Evolutionary conservation across 1,284 basidiomycete species (phyloP).

Genomic region (Afroboletus lepidellus): DNA sequence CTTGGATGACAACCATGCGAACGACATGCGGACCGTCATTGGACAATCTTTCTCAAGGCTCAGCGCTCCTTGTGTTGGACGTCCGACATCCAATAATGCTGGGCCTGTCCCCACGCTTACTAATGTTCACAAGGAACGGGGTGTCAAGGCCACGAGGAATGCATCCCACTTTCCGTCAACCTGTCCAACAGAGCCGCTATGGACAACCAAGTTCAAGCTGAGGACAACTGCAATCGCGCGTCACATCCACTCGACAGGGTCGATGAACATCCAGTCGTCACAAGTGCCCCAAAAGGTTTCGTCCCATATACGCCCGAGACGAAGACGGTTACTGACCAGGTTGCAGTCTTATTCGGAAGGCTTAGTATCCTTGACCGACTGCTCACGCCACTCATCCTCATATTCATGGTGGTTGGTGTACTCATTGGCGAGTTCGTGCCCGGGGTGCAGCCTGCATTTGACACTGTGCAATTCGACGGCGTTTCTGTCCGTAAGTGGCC

Average conservation of each 20-base stretch:
- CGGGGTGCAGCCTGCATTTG: conserved; percentile 51
- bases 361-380: conserved; percentile 63
- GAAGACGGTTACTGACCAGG: background rate
- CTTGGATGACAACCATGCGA: too few relatives aligned
- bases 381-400: conserved; percentile 68
- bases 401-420: conserved; percentile 80
- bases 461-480: conserved; percentile 49
- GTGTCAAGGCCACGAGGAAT: background rate
- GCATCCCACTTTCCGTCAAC: background rate
- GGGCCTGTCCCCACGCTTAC: background rate
- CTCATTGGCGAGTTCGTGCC: conserved; percentile 68
- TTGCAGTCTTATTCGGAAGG: conserved; percentile 43
- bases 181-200: background rate
- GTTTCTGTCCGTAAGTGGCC: conserved; percentile 59
- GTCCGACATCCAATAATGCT: background rate
- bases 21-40: too few relatives aligned
- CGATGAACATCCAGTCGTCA: background rate
- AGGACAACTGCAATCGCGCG: background rate
- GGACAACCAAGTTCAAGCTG: conserved; percentile 2
- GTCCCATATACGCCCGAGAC: background rate
- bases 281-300: conserved; percentile 9
- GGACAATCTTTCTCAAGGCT: too few relatives aligned
- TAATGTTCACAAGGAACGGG: background rate
- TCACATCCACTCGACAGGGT: background rate
- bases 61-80: background rate